These are phyloP conservation scores for Camellia japonica DNA, from an alignment of 148 eudicot genomes.

Conservation along the genomic window DNA sequence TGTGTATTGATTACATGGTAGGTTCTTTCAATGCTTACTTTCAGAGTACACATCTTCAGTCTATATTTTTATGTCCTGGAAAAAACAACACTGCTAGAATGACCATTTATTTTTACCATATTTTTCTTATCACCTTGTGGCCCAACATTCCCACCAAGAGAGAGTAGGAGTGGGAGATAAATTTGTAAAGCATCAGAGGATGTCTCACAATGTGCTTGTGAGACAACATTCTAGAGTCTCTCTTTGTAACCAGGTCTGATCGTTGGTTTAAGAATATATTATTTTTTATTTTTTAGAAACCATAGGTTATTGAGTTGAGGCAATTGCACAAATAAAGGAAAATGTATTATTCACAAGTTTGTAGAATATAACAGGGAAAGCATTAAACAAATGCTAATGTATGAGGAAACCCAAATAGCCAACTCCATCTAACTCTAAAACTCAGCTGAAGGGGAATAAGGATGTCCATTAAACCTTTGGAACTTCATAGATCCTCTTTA, in stretches of 20 bases:
- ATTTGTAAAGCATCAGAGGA: neutral
- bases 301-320: neutral
- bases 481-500: neutral
- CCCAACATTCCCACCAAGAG: too few relatives aligned
- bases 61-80: neutral
- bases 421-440: neutral
- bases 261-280: neutral
- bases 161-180: neutral
- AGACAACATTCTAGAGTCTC: neutral
- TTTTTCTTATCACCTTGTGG: too few relatives aligned
- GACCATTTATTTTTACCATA: too few relatives aligned
- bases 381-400: neutral
- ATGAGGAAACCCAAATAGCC: neutral
- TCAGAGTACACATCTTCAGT: neutral
- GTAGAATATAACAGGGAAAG: neutral
- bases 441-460: neutral
- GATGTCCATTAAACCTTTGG: neutral
- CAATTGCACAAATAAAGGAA: neutral
- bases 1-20: slow-evolving; percentile 99
- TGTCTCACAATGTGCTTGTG: neutral
- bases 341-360: neutral
- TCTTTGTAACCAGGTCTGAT: neutral
- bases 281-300: neutral
- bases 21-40: neutral
- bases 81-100: too few relatives aligned